Percentiles rank a stretch among this genome's conserved stretches.
Conservation (phyloP, 208 protist genomes). For the Tritrichomonas foetus region DNA sequence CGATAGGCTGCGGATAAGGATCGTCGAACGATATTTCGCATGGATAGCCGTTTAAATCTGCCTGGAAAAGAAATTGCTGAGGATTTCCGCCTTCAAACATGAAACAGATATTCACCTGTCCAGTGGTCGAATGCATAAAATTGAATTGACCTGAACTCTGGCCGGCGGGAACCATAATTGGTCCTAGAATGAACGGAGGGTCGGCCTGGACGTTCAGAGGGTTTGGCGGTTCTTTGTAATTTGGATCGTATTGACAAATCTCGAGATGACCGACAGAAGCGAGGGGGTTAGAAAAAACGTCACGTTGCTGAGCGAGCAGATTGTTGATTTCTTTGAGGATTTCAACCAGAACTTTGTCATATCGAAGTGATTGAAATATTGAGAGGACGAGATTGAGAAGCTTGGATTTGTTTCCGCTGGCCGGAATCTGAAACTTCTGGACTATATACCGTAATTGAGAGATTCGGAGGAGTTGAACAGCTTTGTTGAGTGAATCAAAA, state of each 20-base stretch:
- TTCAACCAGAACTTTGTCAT: not conserved
- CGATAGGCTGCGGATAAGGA: not conserved
- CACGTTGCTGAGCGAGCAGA: not conserved
- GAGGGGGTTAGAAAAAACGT: not conserved
- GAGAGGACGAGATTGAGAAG: not conserved
- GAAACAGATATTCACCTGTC: not conserved
- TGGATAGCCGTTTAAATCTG: not conserved
- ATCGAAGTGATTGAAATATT: conserved; percentile 18
- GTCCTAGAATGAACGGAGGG: not conserved
- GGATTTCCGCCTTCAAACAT: not conserved
- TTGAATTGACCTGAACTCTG: not conserved
- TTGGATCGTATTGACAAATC: not conserved
- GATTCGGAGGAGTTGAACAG: conserved; percentile 14
- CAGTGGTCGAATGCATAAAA: not conserved
- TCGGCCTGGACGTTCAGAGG: not conserved
- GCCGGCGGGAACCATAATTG: not conserved
- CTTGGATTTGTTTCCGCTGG: conserved; percentile 35
- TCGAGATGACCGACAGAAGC: not conserved
- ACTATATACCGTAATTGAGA: conserved; percentile 34
- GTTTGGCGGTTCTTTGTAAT: not conserved
- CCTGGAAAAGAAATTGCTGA: not conserved
- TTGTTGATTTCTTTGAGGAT: conserved; percentile 10
- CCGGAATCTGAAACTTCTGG: not conserved
- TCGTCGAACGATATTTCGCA: not conserved
- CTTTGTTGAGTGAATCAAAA: not conserved